These are phyloP conservation scores for Penicillium fimorum DNA, from an alignment of 495 filamentous ascomycete species.

Conservation along the genomic window DNA sequence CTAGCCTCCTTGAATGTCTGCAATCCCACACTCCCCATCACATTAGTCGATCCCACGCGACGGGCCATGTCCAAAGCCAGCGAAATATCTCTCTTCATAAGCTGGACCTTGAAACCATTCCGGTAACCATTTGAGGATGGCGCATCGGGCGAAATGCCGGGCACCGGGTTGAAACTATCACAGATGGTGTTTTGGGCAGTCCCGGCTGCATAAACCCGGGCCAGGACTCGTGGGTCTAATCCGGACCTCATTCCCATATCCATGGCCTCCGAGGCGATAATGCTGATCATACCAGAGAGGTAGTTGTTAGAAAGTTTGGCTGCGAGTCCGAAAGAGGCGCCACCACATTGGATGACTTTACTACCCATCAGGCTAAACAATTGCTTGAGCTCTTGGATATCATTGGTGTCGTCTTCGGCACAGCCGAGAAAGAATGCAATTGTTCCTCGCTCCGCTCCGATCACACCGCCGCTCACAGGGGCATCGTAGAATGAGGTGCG, in stretches of 20 bases:
- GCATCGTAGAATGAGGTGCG: slow-evolving; percentile 40
- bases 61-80: slow-evolving; percentile 50
- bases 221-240: slow-evolving; percentile 46
- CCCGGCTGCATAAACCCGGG: slow-evolving; percentile 47
- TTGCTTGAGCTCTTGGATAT: slow-evolving; percentile 27
- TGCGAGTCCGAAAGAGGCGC: slow-evolving; percentile 48
- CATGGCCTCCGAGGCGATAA: slow-evolving; percentile 53
- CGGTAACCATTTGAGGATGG: slow-evolving; percentile 48
- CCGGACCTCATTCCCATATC: slow-evolving; percentile 55
- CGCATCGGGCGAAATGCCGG: slow-evolving; percentile 47
- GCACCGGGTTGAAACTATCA: slow-evolving; percentile 52
- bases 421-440: slow-evolving; percentile 51
- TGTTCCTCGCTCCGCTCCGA: slow-evolving; percentile 48
- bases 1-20: slow-evolving; percentile 47
- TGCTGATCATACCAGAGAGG: slow-evolving; percentile 50
- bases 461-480: slow-evolving; percentile 45
- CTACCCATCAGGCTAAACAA: slow-evolving; percentile 47
- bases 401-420: slow-evolving; percentile 25
- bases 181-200: slow-evolving; percentile 51
- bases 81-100: slow-evolving; percentile 55
- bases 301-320: slow-evolving; percentile 59
- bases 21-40: slow-evolving; percentile 41
- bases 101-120: slow-evolving; percentile 51
- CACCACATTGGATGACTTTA: slow-evolving; percentile 50
- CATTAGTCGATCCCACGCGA: slow-evolving; percentile 41